phyloP scores from a whole-genome alignment of 2,329 filamentous ascomycete species.

The Sordariomycetes sp. region DNA sequence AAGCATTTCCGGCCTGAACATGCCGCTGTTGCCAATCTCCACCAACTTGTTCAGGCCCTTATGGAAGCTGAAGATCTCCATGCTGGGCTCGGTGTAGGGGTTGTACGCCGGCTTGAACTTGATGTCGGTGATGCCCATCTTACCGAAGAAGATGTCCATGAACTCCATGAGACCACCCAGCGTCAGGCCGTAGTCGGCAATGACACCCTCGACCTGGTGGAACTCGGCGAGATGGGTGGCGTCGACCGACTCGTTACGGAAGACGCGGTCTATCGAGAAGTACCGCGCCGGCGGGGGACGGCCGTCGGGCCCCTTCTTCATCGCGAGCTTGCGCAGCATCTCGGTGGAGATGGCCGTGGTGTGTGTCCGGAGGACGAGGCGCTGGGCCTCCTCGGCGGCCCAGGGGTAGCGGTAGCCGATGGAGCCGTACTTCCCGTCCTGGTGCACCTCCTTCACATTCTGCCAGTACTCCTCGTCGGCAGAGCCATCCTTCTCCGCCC shows the following conservation, averaged over 20 bases:
- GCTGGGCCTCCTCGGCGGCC: constrained; percentile 73
- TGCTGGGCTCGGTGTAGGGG: constrained; percentile 86
- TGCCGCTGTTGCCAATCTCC: constrained; percentile 95
- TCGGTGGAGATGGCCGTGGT: constrained; percentile 87
- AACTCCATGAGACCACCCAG: constrained; percentile 86
- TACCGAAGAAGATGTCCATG: constrained; percentile 89
- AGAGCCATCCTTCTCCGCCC: constrained; percentile 38
- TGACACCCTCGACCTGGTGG: constrained; percentile 97
- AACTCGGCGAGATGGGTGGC: constrained; percentile 96
- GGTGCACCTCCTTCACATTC: constrained; percentile 75
- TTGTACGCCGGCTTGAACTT: constrained; percentile 98
- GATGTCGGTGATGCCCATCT: constrained; percentile 78
- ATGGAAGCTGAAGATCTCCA: constrained; percentile 98
- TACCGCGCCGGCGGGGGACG: constrained; percentile 64
- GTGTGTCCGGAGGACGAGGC: constrained; percentile 86
- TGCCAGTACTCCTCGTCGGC: constrained; percentile 83
- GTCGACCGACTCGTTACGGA: constrained; percentile 95
- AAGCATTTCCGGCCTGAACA: constrained; percentile 98
- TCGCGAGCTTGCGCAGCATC: constrained; percentile 81
- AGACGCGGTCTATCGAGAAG: constrained; percentile 97
- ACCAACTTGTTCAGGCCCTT: constrained; percentile 80
- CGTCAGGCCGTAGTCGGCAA: constrained; percentile 89
- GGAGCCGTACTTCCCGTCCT: constrained; percentile 84
- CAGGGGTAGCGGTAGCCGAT: constrained; percentile 95
- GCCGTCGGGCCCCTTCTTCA: constrained; percentile 61